A percentile compares a stretch with the other conserved stretches of the same genome.
Conservation (phyloP, 257 asterid genomes). For the Lavandula angustifolia region DNA sequence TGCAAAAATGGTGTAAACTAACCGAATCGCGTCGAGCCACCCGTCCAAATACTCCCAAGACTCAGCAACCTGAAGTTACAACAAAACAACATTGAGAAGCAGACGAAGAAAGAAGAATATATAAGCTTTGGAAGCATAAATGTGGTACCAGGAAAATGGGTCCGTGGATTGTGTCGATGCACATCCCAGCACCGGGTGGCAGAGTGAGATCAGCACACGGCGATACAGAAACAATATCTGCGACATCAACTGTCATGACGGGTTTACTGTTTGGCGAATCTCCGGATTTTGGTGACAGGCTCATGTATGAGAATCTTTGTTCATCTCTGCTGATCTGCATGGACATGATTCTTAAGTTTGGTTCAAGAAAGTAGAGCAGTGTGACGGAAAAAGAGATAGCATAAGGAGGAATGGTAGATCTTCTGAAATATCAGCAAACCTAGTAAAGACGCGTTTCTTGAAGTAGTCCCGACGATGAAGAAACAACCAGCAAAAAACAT, state of each 20-base stretch:
- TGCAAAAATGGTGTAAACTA: slow-evolving; percentile 90
- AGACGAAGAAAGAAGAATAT: background rate
- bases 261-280: slow-evolving; percentile 45
- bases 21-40: slow-evolving; percentile 96
- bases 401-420: background rate
- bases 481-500: background rate
- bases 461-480: background rate
- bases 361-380: slow-evolving; percentile 15
- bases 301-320: slow-evolving; percentile 50
- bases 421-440: slow-evolving; percentile 2
- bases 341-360: background rate
- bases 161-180: slow-evolving; percentile 75
- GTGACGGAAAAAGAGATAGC: background rate
- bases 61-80: slow-evolving; percentile 74
- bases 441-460: background rate
- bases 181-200: slow-evolving; percentile 96
- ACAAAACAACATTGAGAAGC: background rate
- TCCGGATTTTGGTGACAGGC: slow-evolving; percentile 63
- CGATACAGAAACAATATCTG: slow-evolving; percentile 72
- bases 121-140: background rate
- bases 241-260: slow-evolving; percentile 64
- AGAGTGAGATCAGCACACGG: slow-evolving; percentile 94
- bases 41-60: slow-evolving; percentile 96
- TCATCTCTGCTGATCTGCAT: slow-evolving; percentile 61
- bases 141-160: slow-evolving; percentile 75